phyloP scores from a whole-genome alignment of 345 rosid species.

The Stellera chamaejasme region DNA sequence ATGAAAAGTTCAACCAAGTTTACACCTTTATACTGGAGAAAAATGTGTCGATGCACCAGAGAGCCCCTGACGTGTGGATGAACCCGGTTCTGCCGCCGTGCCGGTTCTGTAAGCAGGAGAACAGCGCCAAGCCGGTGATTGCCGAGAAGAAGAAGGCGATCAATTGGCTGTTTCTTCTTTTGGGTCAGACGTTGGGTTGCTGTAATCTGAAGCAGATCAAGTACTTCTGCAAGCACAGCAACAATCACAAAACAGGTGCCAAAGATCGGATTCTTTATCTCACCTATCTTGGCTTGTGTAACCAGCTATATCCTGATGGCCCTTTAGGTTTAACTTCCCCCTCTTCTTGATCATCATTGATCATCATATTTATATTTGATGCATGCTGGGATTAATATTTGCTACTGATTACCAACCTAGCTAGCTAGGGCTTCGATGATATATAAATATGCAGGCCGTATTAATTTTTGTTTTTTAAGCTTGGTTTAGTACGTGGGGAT shows the following conservation, averaged over 20 bases:
- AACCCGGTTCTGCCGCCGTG: conserved; percentile 40
- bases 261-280: conserved; percentile 57
- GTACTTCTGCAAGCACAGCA: conserved; percentile 80
- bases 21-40: conserved; percentile 19
- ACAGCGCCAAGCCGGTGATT: conserved; percentile 50
- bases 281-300: conserved; percentile 52
- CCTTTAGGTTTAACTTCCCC: too few species aligned
- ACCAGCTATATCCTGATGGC: conserved; percentile 49
- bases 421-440: too few species aligned
- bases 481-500: too few species aligned
- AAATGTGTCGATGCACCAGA: conserved; percentile 40
- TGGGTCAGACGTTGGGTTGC: conserved; percentile 60
- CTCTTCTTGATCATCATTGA: too few species aligned
- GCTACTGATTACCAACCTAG: too few species aligned
- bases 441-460: too few species aligned
- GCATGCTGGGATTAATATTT: too few species aligned
- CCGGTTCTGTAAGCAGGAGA: conserved; percentile 39
- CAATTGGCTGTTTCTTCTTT: conserved; percentile 82
- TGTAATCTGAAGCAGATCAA: conserved; percentile 70
- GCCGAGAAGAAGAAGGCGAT: conserved; percentile 38
- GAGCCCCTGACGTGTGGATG: conserved; percentile 61
- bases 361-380: too few species aligned
- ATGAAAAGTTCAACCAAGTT: conserved; percentile 39
- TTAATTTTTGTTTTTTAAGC: too few species aligned
- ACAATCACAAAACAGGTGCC: conserved; percentile 72